A percentile compares a stretch with the other conserved stretches of the same genome.
Evolutionary conservation across 1,284 basidiomycete species (phyloP).

Genomic region (Malassezia globosa): DNA sequence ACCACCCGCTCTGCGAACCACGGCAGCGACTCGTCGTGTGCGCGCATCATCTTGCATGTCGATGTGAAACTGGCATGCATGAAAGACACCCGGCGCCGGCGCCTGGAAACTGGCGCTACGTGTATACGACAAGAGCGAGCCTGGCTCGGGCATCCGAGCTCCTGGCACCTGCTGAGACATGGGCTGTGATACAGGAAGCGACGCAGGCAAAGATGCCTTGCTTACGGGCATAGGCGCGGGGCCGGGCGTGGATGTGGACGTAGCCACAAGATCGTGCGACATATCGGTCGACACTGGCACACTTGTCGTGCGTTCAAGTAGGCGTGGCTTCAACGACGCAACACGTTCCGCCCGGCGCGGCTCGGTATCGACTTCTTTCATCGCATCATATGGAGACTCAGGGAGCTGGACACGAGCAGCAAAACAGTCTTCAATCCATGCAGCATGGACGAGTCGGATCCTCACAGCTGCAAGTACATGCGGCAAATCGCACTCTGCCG

Average conservation of each 20-base stretch:
- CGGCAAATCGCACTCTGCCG: constrained; percentile 1
- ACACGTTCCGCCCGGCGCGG: constrained; percentile 2
- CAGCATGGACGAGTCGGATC: constrained; percentile 66
- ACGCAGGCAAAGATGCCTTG: too few species aligned
- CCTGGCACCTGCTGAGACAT: not conserved
- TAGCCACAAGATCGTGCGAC: not conserved
- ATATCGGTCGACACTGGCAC: not conserved
- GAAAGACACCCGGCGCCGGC: constrained; percentile 10
- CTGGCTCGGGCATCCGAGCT: not conserved
- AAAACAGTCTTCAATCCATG: constrained; percentile 72
- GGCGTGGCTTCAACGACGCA: not conserved
- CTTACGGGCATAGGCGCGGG: not conserved
- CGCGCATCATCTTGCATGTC: constrained; percentile 15
- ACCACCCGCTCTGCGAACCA: constrained; percentile 19
- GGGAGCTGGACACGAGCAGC: constrained; percentile 54
- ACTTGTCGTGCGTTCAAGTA: constrained; percentile 4
- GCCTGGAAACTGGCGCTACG: not conserved
- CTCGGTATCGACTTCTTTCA: constrained; percentile 11
- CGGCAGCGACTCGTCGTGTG: constrained; percentile 18
- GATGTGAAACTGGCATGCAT: constrained; percentile 16
- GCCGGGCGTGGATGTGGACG: not conserved
- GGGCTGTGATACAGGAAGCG: not conserved
- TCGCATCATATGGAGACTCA: constrained; percentile 29
- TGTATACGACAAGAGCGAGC: not conserved
- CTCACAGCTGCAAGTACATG: constrained; percentile 51